Base-by-base conservation (phyloP, 208 protist species). In the Acanthamoeba royreba region DNA sequence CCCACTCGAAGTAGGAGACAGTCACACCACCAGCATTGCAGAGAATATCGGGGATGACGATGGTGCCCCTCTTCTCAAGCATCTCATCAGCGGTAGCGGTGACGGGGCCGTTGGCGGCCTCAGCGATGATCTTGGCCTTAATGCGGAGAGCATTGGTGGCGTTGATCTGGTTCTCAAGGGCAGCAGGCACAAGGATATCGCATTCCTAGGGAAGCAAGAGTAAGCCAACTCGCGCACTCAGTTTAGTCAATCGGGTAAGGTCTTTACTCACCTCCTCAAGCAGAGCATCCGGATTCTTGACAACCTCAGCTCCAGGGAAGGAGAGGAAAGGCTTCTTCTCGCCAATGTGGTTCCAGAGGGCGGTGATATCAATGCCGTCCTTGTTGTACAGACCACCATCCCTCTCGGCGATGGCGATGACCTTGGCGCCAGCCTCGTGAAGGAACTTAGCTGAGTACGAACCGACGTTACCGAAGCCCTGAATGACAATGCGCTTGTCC, bases 1-100 rank as follows among this genome's bases (percentile, higher is more conserved):
- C 94, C 97, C 97, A 98, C 94, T 98, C 97, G 88, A 98, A 98
- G 94, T 98, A 98, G 42, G 97, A 98, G 19, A 98, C 97, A 86
- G 95, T 4, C 43, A 98, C 97, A 97, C 97, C 98, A 89, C 98
- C 98, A 86, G 98, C 97, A 86, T 98, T 98, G 46, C 96, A 81
- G 15, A 96, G 87, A 25, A 98, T 87, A 94, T 98, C 98, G 42
- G 97, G 98, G 40, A 98, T 95, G 87, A 98, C 86, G 53, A 97
- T 49, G 63, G 95, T 92, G 74, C 97, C 97, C 7, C 53, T 58
- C 17, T 95, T 93, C 19, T 83, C 8, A 17, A 97, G 77, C 88
- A 96, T 95, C 38, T 96, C 83, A 53, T 98, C 87, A n/a, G 95
- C 97, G 40, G 31, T 94, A n/a, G 97, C 95, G 43, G 98, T 98